Evolutionary conservation across 148 eudicot genomes (phyloP), one percentile per base, ranked within the genome.

Genomic region (Tetragonia tetragonoides): DNA sequence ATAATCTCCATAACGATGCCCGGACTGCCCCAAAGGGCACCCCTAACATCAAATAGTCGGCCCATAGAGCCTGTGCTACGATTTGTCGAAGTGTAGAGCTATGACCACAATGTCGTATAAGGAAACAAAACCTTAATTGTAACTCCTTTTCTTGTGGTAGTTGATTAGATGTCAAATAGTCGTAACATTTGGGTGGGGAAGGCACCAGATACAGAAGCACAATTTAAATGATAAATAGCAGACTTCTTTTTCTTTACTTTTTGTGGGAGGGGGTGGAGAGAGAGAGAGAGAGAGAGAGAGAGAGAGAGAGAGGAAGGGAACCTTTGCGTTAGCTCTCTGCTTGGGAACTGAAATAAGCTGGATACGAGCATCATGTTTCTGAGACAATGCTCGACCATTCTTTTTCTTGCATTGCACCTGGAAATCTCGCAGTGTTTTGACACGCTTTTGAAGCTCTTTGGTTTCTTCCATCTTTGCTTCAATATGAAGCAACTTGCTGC

Each of bases 401-500:
- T 82, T 78, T 75, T 79, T 91, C 80, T 84, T 92, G 83, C 92
- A 91, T 75, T 70, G 75, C 79, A 85, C 76, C 85, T 95, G 92
- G 78, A 86, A 92, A 57, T 85, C 92, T 81, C 83, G 80, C 73
- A 91, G 76, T 56, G 80, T 77, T 82, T 89, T 91, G 75, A 93
- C 86, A 56, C 90, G 87, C 21, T 91, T 86, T 53, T 53, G 89
- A 80, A 93, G 73, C 53, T 83, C 84, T 67, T 84, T 86, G 66
- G 88, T 83, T 79, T 88, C 91, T 80, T 91, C 99, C 54, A 91
- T 87, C 85, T 89, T 87, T 39, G 92, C 81, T 80, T 90, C 94
- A 41, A 89, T 74, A 75, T 93, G 88, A 68, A 84, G 81, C 87
- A 95, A 70, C 83, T 90, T 90, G 79, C 79, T 87, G 14, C 97